Conservation (phyloP, 2,329 filamentous ascomycete genomes). For the Scedosporium dehoogii region DNA sequence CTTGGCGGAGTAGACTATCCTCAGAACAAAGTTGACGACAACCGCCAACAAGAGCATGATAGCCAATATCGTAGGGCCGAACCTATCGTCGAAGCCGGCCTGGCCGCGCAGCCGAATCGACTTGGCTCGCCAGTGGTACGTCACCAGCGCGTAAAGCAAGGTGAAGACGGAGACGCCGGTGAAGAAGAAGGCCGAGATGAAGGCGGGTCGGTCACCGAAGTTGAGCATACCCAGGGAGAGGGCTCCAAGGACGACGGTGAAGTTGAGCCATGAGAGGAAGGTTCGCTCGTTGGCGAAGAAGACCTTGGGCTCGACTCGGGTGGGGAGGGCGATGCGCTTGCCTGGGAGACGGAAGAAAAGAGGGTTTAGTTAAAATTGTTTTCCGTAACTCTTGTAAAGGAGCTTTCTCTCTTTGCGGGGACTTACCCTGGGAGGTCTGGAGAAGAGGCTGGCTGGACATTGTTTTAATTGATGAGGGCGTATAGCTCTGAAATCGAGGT, state of each 20-base stretch:
- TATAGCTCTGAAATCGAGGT: background rate
- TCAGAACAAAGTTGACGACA: constrained; percentile 89
- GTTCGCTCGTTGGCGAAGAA: constrained; percentile 99
- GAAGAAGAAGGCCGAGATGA: constrained; percentile 89
- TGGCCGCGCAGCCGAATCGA: constrained; percentile 86
- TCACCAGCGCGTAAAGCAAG: constrained; percentile 90
- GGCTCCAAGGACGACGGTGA: constrained; percentile 95
- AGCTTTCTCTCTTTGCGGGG: background rate
- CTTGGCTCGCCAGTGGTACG: constrained; percentile 94
- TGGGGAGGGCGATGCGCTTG: constrained; percentile 96
- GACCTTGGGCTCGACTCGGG: constrained; percentile 97
- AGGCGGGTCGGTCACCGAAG: constrained; percentile 89
- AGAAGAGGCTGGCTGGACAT: constrained; percentile 98
- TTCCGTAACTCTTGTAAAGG: background rate
- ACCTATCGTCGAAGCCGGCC: constrained; percentile 91
- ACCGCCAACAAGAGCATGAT: constrained; percentile 79
- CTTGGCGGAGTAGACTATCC: constrained; percentile 47
- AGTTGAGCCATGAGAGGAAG: constrained; percentile 99
- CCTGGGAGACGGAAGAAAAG: constrained; percentile 38
- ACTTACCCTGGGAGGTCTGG: constrained; percentile 78
- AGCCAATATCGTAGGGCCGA: constrained; percentile 84
- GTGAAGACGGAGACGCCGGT: constrained; percentile 88
- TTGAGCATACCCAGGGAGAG: constrained; percentile 95
- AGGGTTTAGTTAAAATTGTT: background rate
- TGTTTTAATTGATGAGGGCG: constrained; percentile 17